Evolutionary conservation across 129 eudicot genomes (phyloP).

Genomic region (Logfia minima): DNA sequence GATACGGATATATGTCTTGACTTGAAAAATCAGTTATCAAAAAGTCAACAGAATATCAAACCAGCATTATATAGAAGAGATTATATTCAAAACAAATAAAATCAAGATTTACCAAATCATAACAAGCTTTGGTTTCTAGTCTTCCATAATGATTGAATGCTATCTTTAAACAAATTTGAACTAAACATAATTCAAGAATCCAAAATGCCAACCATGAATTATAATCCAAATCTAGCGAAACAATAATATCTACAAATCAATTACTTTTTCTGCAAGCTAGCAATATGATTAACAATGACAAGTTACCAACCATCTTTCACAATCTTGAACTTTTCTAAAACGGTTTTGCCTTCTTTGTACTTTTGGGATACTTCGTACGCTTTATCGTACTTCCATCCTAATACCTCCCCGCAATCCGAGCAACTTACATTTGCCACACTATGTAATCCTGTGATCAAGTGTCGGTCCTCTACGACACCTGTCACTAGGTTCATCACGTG

Average conservation of each 20-base stretch:
- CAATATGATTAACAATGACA: not conserved
- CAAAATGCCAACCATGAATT: not conserved
- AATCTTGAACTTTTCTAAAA: slow-evolving; percentile 39
- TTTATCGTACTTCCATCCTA: slow-evolving; percentile 43
- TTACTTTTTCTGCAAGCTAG: not conserved
- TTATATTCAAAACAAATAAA: too few species aligned
- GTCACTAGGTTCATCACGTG: slow-evolving; percentile 39
- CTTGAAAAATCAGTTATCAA: too few species aligned
- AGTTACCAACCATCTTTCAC: slow-evolving; percentile 25
- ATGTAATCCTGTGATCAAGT: slow-evolving; percentile 38
- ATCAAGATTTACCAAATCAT: too few species aligned
- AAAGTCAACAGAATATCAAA: too few species aligned
- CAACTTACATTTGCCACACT: slow-evolving; percentile 34
- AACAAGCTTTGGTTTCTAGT: too few species aligned
- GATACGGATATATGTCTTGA: too few species aligned
- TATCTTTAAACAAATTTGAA: too few species aligned
- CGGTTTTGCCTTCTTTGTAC: slow-evolving; percentile 43
- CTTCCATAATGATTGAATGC: too few species aligned
- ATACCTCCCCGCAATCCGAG: slow-evolving; percentile 28
- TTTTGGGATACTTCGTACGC: slow-evolving; percentile 32
- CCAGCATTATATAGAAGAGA: too few species aligned
- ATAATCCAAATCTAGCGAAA: not conserved
- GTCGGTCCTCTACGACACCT: slow-evolving; percentile 33
- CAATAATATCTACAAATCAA: not conserved
- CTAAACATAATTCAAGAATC: not conserved